Conservation (phyloP, 148 eudicot genomes). For the Pharnaceum exiguum region DNA sequence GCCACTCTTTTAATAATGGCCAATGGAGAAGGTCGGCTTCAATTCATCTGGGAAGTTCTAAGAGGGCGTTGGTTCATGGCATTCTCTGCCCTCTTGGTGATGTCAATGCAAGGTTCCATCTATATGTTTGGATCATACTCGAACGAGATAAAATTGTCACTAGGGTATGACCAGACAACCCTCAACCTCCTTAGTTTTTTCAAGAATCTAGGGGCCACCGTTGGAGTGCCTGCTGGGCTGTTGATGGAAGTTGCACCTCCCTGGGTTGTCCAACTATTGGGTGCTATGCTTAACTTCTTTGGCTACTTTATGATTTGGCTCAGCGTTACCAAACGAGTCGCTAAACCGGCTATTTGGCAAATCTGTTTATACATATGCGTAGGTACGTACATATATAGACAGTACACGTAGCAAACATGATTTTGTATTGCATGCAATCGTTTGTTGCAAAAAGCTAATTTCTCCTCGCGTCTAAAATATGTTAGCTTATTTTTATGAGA, state of each 20-base stretch:
- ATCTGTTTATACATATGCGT: conserved; percentile 25
- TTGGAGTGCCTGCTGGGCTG: conserved; percentile 15
- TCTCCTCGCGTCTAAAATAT: too few species aligned
- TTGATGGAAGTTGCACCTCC: conserved; percentile 25
- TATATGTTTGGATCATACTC: conserved; percentile 20
- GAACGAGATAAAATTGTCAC: conserved; percentile 9
- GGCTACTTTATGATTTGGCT: conserved; percentile 32
- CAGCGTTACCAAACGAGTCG: conserved; percentile 13
- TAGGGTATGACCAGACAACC: conserved; percentile 23
- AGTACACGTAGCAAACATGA: too few species aligned
- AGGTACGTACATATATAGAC: too few species aligned
- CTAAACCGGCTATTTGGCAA: conserved; percentile 17
- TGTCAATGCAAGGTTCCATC: conserved; percentile 10
- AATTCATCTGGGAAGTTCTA: too few species aligned
- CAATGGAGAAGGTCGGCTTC: too few species aligned
- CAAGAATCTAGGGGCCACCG: conserved; percentile 15
- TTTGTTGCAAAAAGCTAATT: too few species aligned
- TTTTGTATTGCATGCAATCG: too few species aligned
- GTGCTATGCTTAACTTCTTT: conserved; percentile 22
- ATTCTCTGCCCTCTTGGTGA: conserved; percentile 6
- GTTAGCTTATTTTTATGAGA: too few species aligned
- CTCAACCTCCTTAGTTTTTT: conserved; percentile 17
- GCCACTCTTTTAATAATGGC: too few species aligned
- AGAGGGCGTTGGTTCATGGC: conserved; percentile 30
- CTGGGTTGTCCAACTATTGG: conserved; percentile 22